Conservation (phyloP, 176 grass and related monocot genomes). For the Oryza glumipatula region DNA sequence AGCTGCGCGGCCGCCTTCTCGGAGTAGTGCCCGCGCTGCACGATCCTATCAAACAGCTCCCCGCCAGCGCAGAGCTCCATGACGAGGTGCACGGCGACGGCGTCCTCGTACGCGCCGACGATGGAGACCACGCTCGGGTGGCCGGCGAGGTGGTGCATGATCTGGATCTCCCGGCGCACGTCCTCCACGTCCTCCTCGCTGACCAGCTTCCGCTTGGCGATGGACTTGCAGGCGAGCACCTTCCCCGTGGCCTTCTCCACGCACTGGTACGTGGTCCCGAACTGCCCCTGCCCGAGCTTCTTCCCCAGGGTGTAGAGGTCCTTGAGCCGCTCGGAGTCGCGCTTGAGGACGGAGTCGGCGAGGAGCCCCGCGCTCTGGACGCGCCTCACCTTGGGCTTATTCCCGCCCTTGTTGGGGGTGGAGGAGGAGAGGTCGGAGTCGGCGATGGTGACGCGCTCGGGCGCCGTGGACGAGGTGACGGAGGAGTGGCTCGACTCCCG, state of each 20-base stretch:
- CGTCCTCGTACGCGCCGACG: slow-evolving; percentile 62
- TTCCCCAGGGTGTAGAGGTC: slow-evolving; percentile 61
- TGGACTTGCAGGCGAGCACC: slow-evolving; percentile 79
- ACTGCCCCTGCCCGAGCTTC: slow-evolving; percentile 73
- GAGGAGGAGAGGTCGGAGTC: slow-evolving; percentile 37
- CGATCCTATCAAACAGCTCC: slow-evolving; percentile 72
- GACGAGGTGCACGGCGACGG: slow-evolving; percentile 89
- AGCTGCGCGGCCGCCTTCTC: slow-evolving; percentile 54
- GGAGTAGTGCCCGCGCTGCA: slow-evolving; percentile 55
- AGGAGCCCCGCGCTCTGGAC: slow-evolving; percentile 66
- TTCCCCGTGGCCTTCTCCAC: slow-evolving; percentile 59
- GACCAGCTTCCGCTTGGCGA: slow-evolving; percentile 79
- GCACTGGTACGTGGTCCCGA: slow-evolving; percentile 73
- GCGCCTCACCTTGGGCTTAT: slow-evolving; percentile 50
- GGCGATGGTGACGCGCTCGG: slow-evolving; percentile 48
- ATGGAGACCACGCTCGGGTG: slow-evolving; percentile 65
- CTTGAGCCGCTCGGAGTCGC: slow-evolving; percentile 61
- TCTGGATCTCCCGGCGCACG: slow-evolving; percentile 85
- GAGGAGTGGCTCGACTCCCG: slow-evolving; percentile 2
- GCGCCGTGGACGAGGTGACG: slow-evolving; percentile 34
- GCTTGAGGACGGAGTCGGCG: slow-evolving; percentile 57
- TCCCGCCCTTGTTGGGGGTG: slow-evolving; percentile 13
- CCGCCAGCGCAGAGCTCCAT: slow-evolving; percentile 94
- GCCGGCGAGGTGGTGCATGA: slow-evolving; percentile 81
- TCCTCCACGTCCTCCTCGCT: slow-evolving; percentile 78